Conservation (phyloP, 148 eudicot species). For the Chenopodium suecicum region DNA sequence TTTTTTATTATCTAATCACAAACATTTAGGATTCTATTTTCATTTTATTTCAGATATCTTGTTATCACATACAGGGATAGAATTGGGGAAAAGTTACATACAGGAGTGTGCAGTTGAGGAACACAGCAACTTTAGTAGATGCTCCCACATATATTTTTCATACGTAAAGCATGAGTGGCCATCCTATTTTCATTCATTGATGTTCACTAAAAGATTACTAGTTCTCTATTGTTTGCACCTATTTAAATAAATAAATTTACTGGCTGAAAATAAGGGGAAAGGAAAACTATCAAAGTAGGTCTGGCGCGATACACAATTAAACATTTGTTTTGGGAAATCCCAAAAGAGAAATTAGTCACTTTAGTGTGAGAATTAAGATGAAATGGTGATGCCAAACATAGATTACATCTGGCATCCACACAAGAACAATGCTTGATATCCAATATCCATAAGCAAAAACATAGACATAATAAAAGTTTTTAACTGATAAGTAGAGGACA, state of each 20-base stretch:
- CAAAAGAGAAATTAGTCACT: neutral
- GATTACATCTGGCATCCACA: neutral
- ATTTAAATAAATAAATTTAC: too few relatives aligned
- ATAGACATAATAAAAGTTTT: too few relatives aligned
- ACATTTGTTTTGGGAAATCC: neutral
- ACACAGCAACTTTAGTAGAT: neutral
- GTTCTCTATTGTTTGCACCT: neutral
- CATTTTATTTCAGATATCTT: neutral
- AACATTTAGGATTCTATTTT: neutral
- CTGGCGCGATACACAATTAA: neutral
- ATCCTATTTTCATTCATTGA: neutral
- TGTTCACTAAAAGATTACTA: neutral
- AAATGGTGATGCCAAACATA: neutral
- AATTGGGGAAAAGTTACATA: too few relatives aligned
- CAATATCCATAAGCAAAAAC: too few relatives aligned
- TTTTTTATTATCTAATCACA: neutral
- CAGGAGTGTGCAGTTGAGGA: too few relatives aligned
- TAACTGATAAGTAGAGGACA: conserved; percentile 18
- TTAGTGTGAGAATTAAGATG: neutral
- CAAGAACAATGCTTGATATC: neutral
- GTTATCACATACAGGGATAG: neutral
- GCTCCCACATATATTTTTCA: neutral
- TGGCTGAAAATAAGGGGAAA: neutral
- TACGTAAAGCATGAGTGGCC: neutral
- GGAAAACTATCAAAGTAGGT: neutral